Evolutionary conservation across 2,329 filamentous ascomycete species (phyloP), one percentile per base, ranked within the genome.

Genomic region (Myotisia sp.): DNA sequence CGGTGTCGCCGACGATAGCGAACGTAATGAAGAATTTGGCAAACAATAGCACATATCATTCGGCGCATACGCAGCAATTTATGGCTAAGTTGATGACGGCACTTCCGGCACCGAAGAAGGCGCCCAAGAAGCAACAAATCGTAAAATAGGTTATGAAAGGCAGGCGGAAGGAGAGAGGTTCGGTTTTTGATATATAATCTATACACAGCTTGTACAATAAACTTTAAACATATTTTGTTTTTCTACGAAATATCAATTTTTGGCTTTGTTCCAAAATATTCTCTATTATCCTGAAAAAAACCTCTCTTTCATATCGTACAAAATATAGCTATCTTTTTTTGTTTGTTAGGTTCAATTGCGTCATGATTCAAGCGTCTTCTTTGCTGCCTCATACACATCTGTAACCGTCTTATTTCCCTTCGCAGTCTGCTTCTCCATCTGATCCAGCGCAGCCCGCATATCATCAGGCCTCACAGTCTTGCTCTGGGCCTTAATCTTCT

Each of bases 361-460:
- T 34, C 19, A 34, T 6, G 23, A 48, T 40, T 60, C 55, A 37
- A 61, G 43, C 1, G 45, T 47, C 47, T 54, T 60, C 43, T 46
- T 59, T 17, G 55, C 58, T 6, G 43, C 48, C 28, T 64, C 61
- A 41, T 61, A 63, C 5, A 62, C 41, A 40, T 59, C 58, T 46
- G 60, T 64, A 29, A 59, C 54, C 35, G 62, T 60, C 42, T 58
- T 62, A 37, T 62, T 59, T 9, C 60, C 63, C 46, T 59, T 63
- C 29, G 61, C 58, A 13, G 57, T 54, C 28, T 60, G 39, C 41
- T 62, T 64, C 44, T 66, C 62, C 62, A 66, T 64, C 41, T 58
- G 52, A 39, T 60, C 58, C 37, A 61, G 54, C 16, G 61, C 60
- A 44, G 60, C 65, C 31, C 55, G 53, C 37, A 62, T 43, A 44